A percentile compares a stretch with the other conserved stretches of the same genome.
phyloP scores from a whole-genome alignment of 352 stramenopile genomes.

The Phytophthora brassicae region DNA sequence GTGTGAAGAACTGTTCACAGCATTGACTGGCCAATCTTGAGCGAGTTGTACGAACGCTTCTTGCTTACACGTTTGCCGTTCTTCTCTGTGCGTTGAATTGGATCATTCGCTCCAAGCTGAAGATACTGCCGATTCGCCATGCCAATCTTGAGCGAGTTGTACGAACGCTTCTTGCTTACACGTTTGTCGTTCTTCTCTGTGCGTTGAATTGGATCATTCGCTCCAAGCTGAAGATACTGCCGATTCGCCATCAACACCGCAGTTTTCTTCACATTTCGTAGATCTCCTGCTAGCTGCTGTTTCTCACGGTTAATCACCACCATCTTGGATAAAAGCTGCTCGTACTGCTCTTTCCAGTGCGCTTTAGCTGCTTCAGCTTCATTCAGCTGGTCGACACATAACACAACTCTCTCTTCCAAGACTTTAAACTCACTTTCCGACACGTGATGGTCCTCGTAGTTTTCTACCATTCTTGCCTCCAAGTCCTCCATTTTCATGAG shows the following conservation, averaged over 20 bases:
- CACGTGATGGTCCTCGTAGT: background rate
- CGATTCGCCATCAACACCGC: slow-evolving; percentile 28
- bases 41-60: slow-evolving; percentile 22
- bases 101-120: slow-evolving; percentile 9
- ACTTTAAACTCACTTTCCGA: slow-evolving; percentile 2
- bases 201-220: background rate
- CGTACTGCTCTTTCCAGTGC: slow-evolving; percentile 23
- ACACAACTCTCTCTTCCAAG: background rate
- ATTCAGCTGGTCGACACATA: slow-evolving; percentile 13
- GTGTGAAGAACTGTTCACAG: background rate
- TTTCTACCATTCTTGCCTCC: slow-evolving; percentile 13
- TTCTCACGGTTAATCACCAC: slow-evolving; percentile 19
- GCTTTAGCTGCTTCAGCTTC: slow-evolving; percentile 16
- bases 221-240: background rate
- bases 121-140: background rate
- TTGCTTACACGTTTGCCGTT: slow-evolving; percentile 8
- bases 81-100: background rate
- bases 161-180: slow-evolving; percentile 21
- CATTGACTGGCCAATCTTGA: slow-evolving; percentile 8
- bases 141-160: slow-evolving; percentile 12
- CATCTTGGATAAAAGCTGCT: slow-evolving; percentile 19
- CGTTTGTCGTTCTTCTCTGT: background rate
- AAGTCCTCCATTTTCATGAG: slow-evolving; percentile 36
- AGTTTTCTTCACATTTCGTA: slow-evolving; percentile 30
- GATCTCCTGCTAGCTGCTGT: slow-evolving; percentile 13